Conservation (phyloP, 164 flowering plant genomes). For the Taxillus chinensis region DNA sequence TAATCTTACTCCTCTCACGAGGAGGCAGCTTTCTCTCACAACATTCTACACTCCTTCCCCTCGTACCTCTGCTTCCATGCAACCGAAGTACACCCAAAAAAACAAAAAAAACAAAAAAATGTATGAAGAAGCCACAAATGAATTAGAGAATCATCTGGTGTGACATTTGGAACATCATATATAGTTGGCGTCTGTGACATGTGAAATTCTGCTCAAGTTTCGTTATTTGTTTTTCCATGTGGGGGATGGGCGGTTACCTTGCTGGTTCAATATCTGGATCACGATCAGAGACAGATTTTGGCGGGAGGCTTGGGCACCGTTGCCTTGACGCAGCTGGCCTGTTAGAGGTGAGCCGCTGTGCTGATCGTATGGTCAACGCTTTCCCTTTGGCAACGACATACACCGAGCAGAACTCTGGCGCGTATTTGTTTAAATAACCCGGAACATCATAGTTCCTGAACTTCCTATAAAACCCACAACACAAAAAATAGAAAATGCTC, state of each 20-base stretch:
- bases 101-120: no score
- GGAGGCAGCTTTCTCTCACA: conserved; percentile 2
- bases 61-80: no score
- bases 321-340: conserved; percentile 30
- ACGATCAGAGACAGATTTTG: conserved; percentile 8
- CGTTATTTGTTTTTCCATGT: no score
- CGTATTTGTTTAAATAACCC: conserved; percentile 29
- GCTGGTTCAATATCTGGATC: conserved; percentile 8
- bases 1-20: conserved; percentile 15
- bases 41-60: no score
- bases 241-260: no score
- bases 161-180: no score
- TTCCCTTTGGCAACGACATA: conserved; percentile 65
- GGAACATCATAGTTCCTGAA: conserved; percentile 50
- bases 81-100: no score
- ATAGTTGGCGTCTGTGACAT: no score
- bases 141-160: no score
- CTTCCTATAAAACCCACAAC: conserved; percentile 25
- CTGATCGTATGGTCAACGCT: conserved; percentile 29
- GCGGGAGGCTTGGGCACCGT: conserved; percentile 11
- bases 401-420: conserved; percentile 73
- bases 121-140: no score
- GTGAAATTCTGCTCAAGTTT: no score
- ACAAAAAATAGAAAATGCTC: not conserved
- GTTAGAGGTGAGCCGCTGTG: conserved; percentile 18